phyloP scores from a whole-genome alignment of 768 basidiomycete species.

The Termitomyces sp. region DNA sequence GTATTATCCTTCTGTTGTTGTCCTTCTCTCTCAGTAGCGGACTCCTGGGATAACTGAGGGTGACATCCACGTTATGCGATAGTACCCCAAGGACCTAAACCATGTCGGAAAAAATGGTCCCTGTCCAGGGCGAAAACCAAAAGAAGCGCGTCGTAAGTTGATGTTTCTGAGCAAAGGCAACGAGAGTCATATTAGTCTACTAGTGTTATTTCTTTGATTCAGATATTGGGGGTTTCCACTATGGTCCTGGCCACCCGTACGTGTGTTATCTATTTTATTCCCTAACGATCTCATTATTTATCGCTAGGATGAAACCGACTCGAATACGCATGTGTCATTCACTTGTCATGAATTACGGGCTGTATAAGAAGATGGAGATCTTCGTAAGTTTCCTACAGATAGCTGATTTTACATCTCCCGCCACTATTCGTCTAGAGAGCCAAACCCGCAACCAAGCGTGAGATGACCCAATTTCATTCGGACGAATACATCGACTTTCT shows the following conservation, averaged over 20 bases:
- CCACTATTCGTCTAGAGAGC: slow-evolving; percentile 58
- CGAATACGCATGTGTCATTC: slow-evolving; percentile 99
- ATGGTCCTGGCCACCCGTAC: slow-evolving; percentile 95
- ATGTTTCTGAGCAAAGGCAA: slow-evolving; percentile 7
- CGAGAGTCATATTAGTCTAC: slow-evolving; percentile 5
- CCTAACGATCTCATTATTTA: slow-evolving; percentile 9
- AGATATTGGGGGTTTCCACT: slow-evolving; percentile 98
- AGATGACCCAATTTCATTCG: slow-evolving; percentile 99
- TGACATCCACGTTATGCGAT: slow-evolving; percentile 8
- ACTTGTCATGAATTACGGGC: slow-evolving; percentile 97
- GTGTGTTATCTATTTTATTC: neutral
- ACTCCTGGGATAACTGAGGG: neutral
- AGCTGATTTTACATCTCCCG: neutral
- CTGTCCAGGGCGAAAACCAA: slow-evolving; percentile 64
- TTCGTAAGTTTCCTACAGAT: slow-evolving; percentile 61
- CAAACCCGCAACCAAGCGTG: slow-evolving; percentile 98
- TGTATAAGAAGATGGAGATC: slow-evolving; percentile 99
- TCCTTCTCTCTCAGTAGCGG: neutral
- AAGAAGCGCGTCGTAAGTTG: slow-evolving; percentile 84
- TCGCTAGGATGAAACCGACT: slow-evolving; percentile 87
- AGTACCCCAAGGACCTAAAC: slow-evolving; percentile 1
- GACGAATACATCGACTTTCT: slow-evolving; percentile 99
- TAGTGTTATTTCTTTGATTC: slow-evolving; percentile 99
- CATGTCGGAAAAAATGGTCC: slow-evolving; percentile 49
- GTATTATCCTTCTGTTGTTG: neutral